Evolutionary conservation across 2,329 filamentous ascomycete genomes (phyloP).

Genomic region (Curvularia spicifera): DNA sequence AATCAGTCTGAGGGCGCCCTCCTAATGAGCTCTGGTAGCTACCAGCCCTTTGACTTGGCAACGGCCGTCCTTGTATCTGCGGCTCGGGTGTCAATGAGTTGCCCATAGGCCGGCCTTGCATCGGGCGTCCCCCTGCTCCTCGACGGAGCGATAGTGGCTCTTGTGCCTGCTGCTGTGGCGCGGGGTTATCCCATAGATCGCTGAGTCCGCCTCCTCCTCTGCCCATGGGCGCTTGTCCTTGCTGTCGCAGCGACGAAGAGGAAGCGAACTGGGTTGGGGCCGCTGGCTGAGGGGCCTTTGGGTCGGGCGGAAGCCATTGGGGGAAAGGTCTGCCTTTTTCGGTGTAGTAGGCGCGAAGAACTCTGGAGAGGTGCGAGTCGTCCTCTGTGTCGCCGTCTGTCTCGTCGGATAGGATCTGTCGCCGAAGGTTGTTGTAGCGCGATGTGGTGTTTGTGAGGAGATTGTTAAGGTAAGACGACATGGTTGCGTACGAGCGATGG

Average conservation of each 20-base stretch:
- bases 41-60: conserved; percentile 75
- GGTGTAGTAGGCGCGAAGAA: conserved; percentile 88
- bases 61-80: conserved; percentile 59
- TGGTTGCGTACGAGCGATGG: conserved; percentile 20
- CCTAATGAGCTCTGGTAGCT: conserved; percentile 69
- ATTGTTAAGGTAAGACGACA: conserved; percentile 80
- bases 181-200: conserved; percentile 64
- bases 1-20: conserved; percentile 45
- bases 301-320: conserved; percentile 86
- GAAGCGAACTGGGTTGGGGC: conserved; percentile 58
- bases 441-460: conserved; percentile 64
- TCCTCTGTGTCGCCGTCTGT: conserved; percentile 69
- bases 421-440: conserved; percentile 64
- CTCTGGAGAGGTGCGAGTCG: conserved; percentile 92
- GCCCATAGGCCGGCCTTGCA: conserved; percentile 37
- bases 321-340: conserved; percentile 86
- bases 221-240: conserved; percentile 38
- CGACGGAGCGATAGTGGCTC: conserved; percentile 52
- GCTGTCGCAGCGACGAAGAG: conserved; percentile 52
- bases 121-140: conserved; percentile 51
- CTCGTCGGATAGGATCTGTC: conserved; percentile 70
- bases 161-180: conserved; percentile 47
- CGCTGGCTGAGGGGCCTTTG: conserved; percentile 67
- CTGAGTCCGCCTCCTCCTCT: conserved; percentile 57
- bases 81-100: conserved; percentile 45